These are phyloP conservation scores for Paecilomyces variotii DNA, from an alignment of 2,329 filamentous ascomycete genomes.

Conservation along the genomic window DNA sequence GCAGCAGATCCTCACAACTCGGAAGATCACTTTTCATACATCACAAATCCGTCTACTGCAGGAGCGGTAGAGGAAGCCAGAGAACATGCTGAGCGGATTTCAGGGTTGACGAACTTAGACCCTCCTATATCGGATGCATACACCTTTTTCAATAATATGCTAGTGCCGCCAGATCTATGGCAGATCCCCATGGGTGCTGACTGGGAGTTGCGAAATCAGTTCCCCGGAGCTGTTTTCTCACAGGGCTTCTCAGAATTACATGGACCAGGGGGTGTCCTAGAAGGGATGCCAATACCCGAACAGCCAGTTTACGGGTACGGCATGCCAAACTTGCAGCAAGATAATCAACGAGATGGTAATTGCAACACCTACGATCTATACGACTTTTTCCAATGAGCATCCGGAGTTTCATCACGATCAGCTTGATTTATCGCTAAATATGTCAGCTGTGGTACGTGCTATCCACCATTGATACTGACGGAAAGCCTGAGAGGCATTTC, in stretches of 20 bases:
- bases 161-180: conserved; percentile 49
- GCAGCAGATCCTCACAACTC: not conserved
- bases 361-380: not conserved
- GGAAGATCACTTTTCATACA: not conserved
- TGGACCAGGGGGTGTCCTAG: not conserved
- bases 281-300: not conserved
- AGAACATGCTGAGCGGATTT: conserved; percentile 15
- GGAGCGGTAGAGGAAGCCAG: conserved; percentile 19
- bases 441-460: not conserved
- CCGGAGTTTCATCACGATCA: not conserved
- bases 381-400: not conserved
- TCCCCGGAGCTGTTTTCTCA: conserved; percentile 17
- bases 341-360: not conserved
- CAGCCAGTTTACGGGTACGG: not conserved
- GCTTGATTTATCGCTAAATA: not conserved
- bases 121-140: conserved; percentile 8
- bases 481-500: not conserved
- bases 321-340: not conserved
- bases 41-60: not conserved
- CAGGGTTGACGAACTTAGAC: conserved; percentile 9
- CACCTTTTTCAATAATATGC: conserved; percentile 11
- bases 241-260: not conserved
- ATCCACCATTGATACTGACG: no score
- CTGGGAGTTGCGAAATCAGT: conserved; percentile 51
- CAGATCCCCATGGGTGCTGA: conserved; percentile 85